Conservation (phyloP, 129 eudicot species). For the Calendula officinalis region DNA sequence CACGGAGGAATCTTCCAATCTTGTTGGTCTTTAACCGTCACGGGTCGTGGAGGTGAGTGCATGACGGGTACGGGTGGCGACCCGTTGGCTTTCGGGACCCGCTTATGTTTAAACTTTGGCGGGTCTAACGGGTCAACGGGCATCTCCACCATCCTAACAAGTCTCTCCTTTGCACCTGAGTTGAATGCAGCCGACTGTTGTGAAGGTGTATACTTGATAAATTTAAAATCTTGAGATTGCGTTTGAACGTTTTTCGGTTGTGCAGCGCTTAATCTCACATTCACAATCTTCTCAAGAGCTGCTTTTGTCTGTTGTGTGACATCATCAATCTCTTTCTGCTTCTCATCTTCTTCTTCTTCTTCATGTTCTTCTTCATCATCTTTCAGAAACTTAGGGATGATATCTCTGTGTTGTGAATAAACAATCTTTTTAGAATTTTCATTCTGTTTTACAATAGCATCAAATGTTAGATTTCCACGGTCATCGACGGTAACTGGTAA, state of each 20-base stretch:
- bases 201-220: slow-evolving; percentile 71
- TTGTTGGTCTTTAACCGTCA: slow-evolving; percentile 83
- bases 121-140: slow-evolving; percentile 88
- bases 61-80: slow-evolving; percentile 92
- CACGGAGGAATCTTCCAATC: slow-evolving; percentile 95
- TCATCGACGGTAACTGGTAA: slow-evolving; percentile 73
- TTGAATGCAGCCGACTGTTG: slow-evolving; percentile 78
- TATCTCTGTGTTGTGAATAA: slow-evolving; percentile 62
- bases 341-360: slow-evolving; percentile 53
- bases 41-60: slow-evolving; percentile 87
- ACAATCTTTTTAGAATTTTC: slow-evolving; percentile 75
- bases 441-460: slow-evolving; percentile 77
- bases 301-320: slow-evolving; percentile 59
- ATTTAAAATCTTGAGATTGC: slow-evolving; percentile 54
- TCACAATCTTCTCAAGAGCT: slow-evolving; percentile 81
- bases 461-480: slow-evolving; percentile 65
- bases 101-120: slow-evolving; percentile 84
- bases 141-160: slow-evolving; percentile 83
- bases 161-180: slow-evolving; percentile 80
- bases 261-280: slow-evolving; percentile 80
- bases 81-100: slow-evolving; percentile 79
- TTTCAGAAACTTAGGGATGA: slow-evolving; percentile 63
- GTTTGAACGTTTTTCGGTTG: slow-evolving; percentile 80
- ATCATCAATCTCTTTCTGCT: slow-evolving; percentile 70
- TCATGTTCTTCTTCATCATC: slow-evolving; percentile 50